Evolutionary conservation across 1,284 basidiomycete genomes (phyloP).

Genomic region (Ceratobasidium sp.): DNA sequence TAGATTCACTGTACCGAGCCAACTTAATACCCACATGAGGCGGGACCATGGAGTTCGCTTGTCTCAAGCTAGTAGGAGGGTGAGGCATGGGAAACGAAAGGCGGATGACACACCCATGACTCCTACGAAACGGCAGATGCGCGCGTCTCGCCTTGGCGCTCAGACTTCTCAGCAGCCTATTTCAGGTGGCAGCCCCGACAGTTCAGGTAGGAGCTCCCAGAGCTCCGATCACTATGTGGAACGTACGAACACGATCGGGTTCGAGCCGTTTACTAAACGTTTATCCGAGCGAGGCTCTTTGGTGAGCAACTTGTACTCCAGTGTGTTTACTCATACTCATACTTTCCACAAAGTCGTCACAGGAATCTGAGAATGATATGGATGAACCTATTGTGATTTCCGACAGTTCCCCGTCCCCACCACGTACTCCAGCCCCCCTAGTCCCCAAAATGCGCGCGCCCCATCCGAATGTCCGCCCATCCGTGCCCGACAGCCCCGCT

Average conservation of each 20-base stretch:
- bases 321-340: background rate
- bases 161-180: background rate
- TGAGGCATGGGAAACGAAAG: slow-evolving; percentile 28
- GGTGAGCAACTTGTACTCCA: background rate
- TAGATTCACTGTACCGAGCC: slow-evolving; percentile 2
- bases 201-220: slow-evolving; percentile 3
- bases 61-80: background rate
- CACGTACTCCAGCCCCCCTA: slow-evolving; percentile 10
- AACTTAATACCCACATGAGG: slow-evolving; percentile 35
- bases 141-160: background rate
- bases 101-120: background rate
- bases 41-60: slow-evolving; percentile 38
- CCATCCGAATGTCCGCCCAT: slow-evolving; percentile 31
- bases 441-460: slow-evolving; percentile 37
- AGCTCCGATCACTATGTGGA: slow-evolving; percentile 5
- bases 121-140: slow-evolving; percentile 11
- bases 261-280: slow-evolving; percentile 19
- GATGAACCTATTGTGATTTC: background rate
- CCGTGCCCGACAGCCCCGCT: slow-evolving; percentile 16
- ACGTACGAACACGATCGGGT: slow-evolving; percentile 26
- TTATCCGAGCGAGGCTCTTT: slow-evolving; percentile 7
- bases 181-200: background rate
- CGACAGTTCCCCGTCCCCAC: slow-evolving; percentile 5
- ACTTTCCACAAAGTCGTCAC: background rate
- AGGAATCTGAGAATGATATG: background rate